These are phyloP conservation scores for Dictyophora rubrovolvata DNA, from an alignment of 768 basidiomycete species.

Conservation along the genomic window DNA sequence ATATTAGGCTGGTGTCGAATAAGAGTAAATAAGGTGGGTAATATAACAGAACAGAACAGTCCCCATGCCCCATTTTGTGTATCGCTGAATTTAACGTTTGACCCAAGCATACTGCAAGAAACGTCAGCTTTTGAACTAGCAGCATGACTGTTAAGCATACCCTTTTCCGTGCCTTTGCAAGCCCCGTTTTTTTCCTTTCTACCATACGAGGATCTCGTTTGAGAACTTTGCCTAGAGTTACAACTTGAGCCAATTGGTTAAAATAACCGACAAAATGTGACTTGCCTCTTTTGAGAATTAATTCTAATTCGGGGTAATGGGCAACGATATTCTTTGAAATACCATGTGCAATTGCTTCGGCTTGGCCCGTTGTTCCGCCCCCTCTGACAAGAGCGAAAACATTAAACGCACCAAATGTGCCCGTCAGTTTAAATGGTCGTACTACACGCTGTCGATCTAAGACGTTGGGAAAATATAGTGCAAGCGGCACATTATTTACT, in stretches of 20 bases:
- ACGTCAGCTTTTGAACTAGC: slow-evolving; percentile 7
- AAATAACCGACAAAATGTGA: slow-evolving; percentile 8
- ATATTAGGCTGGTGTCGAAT: too few relatives aligned
- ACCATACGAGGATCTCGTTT: slow-evolving; percentile 96
- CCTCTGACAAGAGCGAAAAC: slow-evolving; percentile 67
- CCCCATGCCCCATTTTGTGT: too few relatives aligned
- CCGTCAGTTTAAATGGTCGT: slow-evolving; percentile 76
- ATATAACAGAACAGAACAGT: too few relatives aligned
- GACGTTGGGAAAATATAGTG: slow-evolving; percentile 65
- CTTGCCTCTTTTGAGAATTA: slow-evolving; percentile 65
- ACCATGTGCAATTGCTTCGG: slow-evolving; percentile 75
- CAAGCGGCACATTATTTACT: slow-evolving; percentile 75
- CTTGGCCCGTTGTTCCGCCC: slow-evolving; percentile 87
- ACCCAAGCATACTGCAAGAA: slow-evolving; percentile 77
- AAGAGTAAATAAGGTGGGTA: too few relatives aligned
- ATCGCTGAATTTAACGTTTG: slow-evolving; percentile 55
- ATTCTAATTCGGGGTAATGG: slow-evolving; percentile 55
- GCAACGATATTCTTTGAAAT: slow-evolving; percentile 66
- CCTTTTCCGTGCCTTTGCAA: slow-evolving; percentile 85
- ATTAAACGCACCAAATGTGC: slow-evolving; percentile 78
- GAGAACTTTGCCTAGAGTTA: slow-evolving; percentile 63
- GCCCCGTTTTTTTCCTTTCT: slow-evolving; percentile 93
- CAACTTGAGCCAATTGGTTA: not conserved
- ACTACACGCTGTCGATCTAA: slow-evolving; percentile 74
- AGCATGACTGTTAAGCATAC: slow-evolving; percentile 37